Conservation (phyloP, 2,329 filamentous ascomycete species). For the Coniochaeta prunicola region DNA sequence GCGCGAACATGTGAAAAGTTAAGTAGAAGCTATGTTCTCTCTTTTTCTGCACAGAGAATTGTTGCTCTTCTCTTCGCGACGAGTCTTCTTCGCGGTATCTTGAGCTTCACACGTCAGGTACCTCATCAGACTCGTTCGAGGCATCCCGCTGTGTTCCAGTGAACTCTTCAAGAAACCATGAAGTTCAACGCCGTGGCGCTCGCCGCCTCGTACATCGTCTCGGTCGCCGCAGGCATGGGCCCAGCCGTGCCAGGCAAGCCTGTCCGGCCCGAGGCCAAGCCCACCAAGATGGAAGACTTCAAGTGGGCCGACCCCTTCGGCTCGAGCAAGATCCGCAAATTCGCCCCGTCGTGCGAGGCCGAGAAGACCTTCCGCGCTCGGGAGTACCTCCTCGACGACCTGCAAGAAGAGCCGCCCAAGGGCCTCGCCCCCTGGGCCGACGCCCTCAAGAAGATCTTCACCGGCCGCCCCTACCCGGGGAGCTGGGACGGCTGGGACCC, state of each 20-base stretch:
- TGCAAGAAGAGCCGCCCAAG: slow-evolving; percentile 25
- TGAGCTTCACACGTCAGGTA: neutral
- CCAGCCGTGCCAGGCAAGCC: slow-evolving; percentile 13
- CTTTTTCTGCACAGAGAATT: neutral
- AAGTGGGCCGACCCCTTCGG: slow-evolving; percentile 33
- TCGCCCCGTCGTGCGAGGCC: slow-evolving; percentile 26
- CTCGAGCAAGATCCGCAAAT: slow-evolving; percentile 17
- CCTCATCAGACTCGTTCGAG: neutral
- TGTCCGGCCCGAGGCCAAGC: slow-evolving; percentile 19
- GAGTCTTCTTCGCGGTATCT: neutral
- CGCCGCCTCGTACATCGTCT: slow-evolving; percentile 17
- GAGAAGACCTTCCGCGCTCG: slow-evolving; percentile 26
- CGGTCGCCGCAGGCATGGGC: slow-evolving; percentile 12
- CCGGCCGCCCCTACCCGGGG: slow-evolving; percentile 37
- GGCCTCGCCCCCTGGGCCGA: slow-evolving; percentile 31
- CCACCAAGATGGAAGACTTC: slow-evolving; percentile 30
- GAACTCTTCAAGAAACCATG: slow-evolving; percentile 6
- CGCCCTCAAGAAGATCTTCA: slow-evolving; percentile 32
- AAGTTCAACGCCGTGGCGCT: slow-evolving; percentile 12
- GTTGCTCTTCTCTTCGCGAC: neutral
- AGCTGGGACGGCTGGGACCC: slow-evolving; percentile 44
- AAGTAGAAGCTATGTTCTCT: neutral
- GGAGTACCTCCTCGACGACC: slow-evolving; percentile 37
- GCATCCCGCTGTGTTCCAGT: neutral
- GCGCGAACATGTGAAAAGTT: neutral